A percentile compares a stretch with the other conserved stretches of the same genome.
Conservation (phyloP, 495 filamentous ascomycete species). For the Aspergillus nidulans region DNA sequence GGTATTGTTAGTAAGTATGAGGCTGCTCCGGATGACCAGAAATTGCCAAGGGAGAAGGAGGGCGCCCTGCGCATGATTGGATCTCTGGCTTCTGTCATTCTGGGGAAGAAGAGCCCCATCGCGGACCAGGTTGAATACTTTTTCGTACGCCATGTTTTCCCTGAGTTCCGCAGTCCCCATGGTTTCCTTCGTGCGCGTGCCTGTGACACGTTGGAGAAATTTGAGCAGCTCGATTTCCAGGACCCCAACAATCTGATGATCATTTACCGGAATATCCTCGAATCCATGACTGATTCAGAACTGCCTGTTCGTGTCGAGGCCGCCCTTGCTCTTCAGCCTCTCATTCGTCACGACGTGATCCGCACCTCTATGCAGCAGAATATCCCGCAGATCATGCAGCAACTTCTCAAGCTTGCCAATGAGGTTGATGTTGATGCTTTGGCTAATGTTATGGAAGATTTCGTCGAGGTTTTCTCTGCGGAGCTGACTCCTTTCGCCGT, state of each 20-base stretch:
- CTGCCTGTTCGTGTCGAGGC: slow-evolving; percentile 93
- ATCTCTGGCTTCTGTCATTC: slow-evolving; percentile 85
- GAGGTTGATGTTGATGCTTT: slow-evolving; percentile 92
- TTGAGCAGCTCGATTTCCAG: slow-evolving; percentile 93
- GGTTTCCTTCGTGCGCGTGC: slow-evolving; percentile 93
- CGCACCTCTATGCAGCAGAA: slow-evolving; percentile 92
- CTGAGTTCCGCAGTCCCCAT: slow-evolving; percentile 89
- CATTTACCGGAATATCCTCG: slow-evolving; percentile 93
- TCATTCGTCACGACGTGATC: slow-evolving; percentile 93
- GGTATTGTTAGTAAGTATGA: slow-evolving; percentile 88
- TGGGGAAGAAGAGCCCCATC: slow-evolving; percentile 96
- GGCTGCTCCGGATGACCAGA: slow-evolving; percentile 73
- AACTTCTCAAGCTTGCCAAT: slow-evolving; percentile 91
- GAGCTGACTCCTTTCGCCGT: slow-evolving; percentile 98
- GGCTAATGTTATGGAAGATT: slow-evolving; percentile 99
- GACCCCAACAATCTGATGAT: slow-evolving; percentile 89
- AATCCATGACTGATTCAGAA: slow-evolving; percentile 90
- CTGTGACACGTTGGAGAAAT: slow-evolving; percentile 96
- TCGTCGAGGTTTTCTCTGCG: slow-evolving; percentile 94
- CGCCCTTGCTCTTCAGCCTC: slow-evolving; percentile 86
- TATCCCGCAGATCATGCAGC: slow-evolving; percentile 99
- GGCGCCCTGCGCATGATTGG: slow-evolving; percentile 97
- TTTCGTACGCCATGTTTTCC: slow-evolving; percentile 96
- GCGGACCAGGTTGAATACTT: slow-evolving; percentile 99
- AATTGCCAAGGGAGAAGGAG: slow-evolving; percentile 92